Evolutionary conservation across 495 filamentous ascomycete genomes (phyloP).

Genomic region (Pseudevernia furfuracea): DNA sequence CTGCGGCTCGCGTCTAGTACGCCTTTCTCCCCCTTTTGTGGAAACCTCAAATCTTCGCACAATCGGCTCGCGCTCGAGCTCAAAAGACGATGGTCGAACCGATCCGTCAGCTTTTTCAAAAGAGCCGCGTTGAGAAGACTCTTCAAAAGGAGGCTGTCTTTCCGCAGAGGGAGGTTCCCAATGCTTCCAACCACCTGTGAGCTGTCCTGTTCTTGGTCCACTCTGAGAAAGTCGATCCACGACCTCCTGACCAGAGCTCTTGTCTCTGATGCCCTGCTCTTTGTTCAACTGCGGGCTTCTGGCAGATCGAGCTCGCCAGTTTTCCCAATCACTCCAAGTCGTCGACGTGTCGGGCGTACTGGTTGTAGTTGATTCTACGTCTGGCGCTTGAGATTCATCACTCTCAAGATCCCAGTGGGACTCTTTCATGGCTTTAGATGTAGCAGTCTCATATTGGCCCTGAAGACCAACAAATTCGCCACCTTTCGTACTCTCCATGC

Average conservation of each 20-base stretch:
- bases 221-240: background rate
- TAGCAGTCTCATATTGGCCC: background rate
- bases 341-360: background rate
- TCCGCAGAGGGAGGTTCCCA: background rate
- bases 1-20: background rate
- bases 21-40: background rate
- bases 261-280: background rate
- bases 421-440: background rate
- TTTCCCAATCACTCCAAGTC: background rate
- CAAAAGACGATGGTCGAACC: background rate
- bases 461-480: constrained; percentile 17
- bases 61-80: background rate
- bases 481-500: constrained; percentile 16
- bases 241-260: background rate
- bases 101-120: background rate
- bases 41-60: background rate
- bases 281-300: background rate
- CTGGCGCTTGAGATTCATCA: background rate
- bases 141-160: background rate
- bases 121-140: background rate
- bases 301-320: background rate
- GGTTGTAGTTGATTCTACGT: background rate
- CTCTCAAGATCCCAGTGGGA: background rate
- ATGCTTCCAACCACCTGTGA: background rate
- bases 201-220: background rate